Conservation (phyloP, 2,329 filamentous ascomycete species). For the Penicillium polonicum region DNA sequence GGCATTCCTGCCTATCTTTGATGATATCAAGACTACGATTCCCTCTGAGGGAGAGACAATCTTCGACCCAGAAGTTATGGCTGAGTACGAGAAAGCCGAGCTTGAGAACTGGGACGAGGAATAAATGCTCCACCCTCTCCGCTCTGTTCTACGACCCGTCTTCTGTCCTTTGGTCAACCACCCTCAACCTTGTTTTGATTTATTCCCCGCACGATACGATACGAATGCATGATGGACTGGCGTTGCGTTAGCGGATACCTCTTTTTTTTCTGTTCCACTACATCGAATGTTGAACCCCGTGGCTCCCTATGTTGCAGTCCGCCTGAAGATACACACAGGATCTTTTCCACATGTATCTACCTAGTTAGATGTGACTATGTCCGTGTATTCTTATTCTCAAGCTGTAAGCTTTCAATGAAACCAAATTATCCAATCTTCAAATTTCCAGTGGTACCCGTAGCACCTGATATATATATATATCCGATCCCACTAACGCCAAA, state of each 20-base stretch:
- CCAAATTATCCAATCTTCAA: not conserved
- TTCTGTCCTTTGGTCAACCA: not conserved
- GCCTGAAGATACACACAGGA: not conserved
- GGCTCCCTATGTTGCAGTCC: not conserved
- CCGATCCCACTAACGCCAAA: not conserved
- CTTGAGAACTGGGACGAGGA: constrained; percentile 80
- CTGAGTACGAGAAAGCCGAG: constrained; percentile 69
- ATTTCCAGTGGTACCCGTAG: not conserved
- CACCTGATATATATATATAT: not conserved
- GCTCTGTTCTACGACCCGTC: not conserved
- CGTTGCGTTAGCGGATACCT: constrained; percentile 19
- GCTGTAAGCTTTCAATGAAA: not conserved
- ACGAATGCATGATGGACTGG: constrained; percentile 22
- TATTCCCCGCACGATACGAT: constrained; percentile 13
- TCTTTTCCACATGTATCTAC: not conserved
- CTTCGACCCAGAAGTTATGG: constrained; percentile 73
- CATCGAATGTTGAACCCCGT: not conserved
- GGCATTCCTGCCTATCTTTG: constrained; percentile 86
- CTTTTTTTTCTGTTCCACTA: constrained; percentile 4
- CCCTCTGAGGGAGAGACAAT: constrained; percentile 68
- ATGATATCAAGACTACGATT: constrained; percentile 74
- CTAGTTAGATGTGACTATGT: not conserved
- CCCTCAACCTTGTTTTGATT: constrained; percentile 2
- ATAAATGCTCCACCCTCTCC: constrained; percentile 44
- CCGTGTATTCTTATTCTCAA: not conserved